Evolutionary conservation across 208 protist species (phyloP), one percentile per base, ranked within the genome.

Genomic region (Crithidia expoeki): DNA sequence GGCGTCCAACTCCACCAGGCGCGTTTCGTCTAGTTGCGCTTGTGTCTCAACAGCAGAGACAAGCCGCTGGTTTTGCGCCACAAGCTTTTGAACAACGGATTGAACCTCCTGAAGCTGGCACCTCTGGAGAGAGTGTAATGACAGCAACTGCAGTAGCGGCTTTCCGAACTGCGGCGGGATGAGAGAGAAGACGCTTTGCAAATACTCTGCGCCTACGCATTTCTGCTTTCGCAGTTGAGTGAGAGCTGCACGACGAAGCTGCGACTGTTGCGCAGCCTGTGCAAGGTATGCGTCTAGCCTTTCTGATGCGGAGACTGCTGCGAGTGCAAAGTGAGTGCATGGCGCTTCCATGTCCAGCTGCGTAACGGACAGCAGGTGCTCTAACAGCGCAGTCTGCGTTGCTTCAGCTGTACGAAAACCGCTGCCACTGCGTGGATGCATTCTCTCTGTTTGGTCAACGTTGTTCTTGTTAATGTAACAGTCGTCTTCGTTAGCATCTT

Each of bases 311-410:
- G n/a, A 1, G 5, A 64, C 55, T 2, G 1, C 52, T 1, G 53
- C 46, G 5, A 56, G 55, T n/a, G 51, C 21, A 21, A 38, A 7
- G 4, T 19, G 32, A 19, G 52, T 76, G 34, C 40, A 28, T 11
- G 70, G 27, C 19, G 53, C 53, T 23, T 69, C 33, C 25, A 58
- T 21, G 21, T 76, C 70, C 4, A 76, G 21, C 33, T 69, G 61
- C 0, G 55, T 44, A 0, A 47, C 55, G 1, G 46, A 44, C 0
- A 76, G 36, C 34, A 76, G 28, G 19, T 59, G 51, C 63, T 38
- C 27, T 19, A 68, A 34, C 21, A 67, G 25, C 0, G 28, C n/a
- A n/a, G n/a, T 17, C 59, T 1, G 4, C 23, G 23, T 33, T 38
- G 27, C 23, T 36, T 6, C 40, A 33, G 38, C 25, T 11, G 25